These are phyloP conservation scores for Craterostigma plantagineum DNA, from an alignment of 257 asterid genomes.

Conservation along the genomic window DNA sequence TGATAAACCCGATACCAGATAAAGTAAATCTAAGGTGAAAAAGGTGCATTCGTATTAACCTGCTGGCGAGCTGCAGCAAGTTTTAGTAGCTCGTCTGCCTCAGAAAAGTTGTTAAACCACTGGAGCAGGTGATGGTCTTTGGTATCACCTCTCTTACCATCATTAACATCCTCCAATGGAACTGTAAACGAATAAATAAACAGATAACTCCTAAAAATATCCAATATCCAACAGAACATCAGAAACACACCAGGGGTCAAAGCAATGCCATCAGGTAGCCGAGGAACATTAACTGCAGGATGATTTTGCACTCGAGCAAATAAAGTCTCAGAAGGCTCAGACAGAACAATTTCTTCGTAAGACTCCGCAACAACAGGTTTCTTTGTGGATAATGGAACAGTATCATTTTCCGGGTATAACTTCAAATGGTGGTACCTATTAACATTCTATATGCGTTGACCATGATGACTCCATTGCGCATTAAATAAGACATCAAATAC, in stretches of 20 bases:
- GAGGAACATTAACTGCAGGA: conserved; percentile 58
- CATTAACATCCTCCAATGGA: conserved; percentile 43
- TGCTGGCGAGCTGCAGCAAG: conserved; percentile 93
- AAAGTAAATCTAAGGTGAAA: too few species aligned
- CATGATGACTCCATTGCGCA: not conserved
- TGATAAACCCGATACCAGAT: not conserved
- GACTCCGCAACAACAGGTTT: conserved; percentile 74
- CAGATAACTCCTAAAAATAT: conserved; percentile 1
- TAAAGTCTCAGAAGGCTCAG: conserved; percentile 71
- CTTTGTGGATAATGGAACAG: conserved; percentile 58
- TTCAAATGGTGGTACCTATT: conserved; percentile 74
- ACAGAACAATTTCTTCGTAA: conserved; percentile 72
- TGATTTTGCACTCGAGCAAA: conserved; percentile 64
- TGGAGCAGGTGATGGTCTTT: conserved; percentile 67
- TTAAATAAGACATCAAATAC: too few species aligned
- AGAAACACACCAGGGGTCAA: conserved; percentile 48
- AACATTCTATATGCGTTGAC: conserved; percentile 2
- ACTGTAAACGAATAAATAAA: conserved; percentile 15
- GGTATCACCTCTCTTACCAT: conserved; percentile 44
- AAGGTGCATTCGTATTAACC: conserved; percentile 24
- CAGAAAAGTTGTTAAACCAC: conserved; percentile 75
- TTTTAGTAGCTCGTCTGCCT: conserved; percentile 82
- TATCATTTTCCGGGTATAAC: conserved; percentile 73
- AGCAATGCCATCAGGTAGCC: conserved; percentile 39
- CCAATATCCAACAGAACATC: conserved; percentile 3